phyloP scores from a whole-genome alignment of 768 basidiomycete species.

The Termitomyces titanicus region DNA sequence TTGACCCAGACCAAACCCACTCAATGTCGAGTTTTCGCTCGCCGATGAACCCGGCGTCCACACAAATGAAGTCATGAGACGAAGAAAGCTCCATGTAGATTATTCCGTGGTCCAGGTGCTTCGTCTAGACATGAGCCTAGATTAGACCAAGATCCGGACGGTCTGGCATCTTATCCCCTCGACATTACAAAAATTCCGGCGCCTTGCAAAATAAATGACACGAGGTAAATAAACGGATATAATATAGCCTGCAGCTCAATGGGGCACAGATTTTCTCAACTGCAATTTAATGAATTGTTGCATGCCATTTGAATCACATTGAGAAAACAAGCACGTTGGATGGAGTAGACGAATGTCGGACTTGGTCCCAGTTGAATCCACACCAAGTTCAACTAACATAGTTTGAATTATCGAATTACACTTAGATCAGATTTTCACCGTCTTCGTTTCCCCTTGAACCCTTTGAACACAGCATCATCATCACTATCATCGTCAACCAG shows the following conservation, averaged over 20 bases:
- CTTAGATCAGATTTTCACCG: neutral
- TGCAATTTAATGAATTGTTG: neutral
- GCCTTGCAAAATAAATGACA: neutral
- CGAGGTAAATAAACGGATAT: neutral
- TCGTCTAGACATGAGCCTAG: too few species aligned
- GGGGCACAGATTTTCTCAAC: neutral
- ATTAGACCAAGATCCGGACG: too few species aligned
- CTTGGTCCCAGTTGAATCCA: neutral
- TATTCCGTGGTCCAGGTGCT: too few species aligned
- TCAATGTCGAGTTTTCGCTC: too few species aligned
- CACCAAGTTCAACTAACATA: neutral
- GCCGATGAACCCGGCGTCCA: too few species aligned
- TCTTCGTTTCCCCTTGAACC: constrained; percentile 39
- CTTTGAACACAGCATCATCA: constrained; percentile 67
- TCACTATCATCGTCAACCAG: constrained; percentile 68
- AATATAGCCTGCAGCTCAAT: neutral
- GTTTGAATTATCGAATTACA: neutral
- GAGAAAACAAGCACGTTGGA: neutral
- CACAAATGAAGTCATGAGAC: too few species aligned
- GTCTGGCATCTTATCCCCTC: too few species aligned
- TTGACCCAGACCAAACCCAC: too few species aligned
- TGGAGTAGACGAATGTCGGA: neutral
- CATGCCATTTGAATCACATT: neutral
- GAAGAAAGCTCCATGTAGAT: too few species aligned
- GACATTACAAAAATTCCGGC: neutral